Evolutionary conservation across 139 green algal genomes (phyloP).

Genomic region (Coelastrella sp.): DNA sequence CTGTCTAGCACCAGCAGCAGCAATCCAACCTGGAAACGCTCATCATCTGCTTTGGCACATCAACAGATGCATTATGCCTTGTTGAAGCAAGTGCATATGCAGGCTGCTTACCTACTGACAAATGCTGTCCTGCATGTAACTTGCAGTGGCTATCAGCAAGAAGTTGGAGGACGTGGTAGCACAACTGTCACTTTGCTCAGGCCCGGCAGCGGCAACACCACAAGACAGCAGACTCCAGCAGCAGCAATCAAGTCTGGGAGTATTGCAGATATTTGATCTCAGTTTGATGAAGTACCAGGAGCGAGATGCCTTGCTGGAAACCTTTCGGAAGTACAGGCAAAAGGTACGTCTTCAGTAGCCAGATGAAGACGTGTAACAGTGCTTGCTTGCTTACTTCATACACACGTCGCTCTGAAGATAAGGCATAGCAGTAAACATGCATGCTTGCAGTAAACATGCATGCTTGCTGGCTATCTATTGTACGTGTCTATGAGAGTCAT

Average conservation of each 20-base stretch:
- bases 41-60: too few relatives aligned
- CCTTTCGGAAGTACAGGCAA: slow-evolving; percentile 50
- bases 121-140: too few relatives aligned
- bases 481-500: too few relatives aligned
- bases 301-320: slow-evolving; percentile 61
- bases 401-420: too few relatives aligned
- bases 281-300: slow-evolving; percentile 36
- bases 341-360: neutral
- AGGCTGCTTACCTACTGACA: too few relatives aligned
- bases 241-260: neutral
- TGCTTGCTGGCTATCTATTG: too few relatives aligned
- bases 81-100: too few relatives aligned
- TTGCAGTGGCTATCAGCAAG: too few relatives aligned
- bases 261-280: slow-evolving; percentile 30
- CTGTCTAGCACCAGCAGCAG: neutral
- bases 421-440: too few relatives aligned
- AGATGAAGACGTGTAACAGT: neutral
- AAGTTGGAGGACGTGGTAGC: too few relatives aligned
- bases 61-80: too few relatives aligned
- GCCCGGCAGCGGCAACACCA: neutral
- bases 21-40: neutral
- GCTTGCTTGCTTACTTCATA: neutral
- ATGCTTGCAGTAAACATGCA: too few relatives aligned
- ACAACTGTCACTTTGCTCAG: neutral
- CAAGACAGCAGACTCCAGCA: neutral